Percentiles rank a stretch among this genome's conserved stretches.
Conservation (phyloP, 2,329 filamentous ascomycete species). For the Cladosporium sp. region DNA sequence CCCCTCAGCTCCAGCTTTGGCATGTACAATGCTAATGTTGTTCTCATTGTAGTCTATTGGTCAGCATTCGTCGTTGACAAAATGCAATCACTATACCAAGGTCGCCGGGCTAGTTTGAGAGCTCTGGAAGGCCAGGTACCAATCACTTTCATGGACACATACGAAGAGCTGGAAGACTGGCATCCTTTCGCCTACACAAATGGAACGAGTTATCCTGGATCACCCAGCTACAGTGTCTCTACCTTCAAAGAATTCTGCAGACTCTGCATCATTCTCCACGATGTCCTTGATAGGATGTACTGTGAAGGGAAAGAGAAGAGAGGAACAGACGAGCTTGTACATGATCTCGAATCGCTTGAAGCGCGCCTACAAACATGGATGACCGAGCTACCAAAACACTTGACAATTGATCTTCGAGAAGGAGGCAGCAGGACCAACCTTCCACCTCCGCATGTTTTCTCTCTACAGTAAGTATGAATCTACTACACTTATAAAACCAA, state of each 20-base stretch:
- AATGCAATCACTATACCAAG: constrained; percentile 20
- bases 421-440: not conserved
- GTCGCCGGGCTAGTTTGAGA: constrained; percentile 15
- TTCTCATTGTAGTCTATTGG: constrained; percentile 7
- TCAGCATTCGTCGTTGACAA: constrained; percentile 18
- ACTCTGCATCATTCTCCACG: constrained; percentile 15
- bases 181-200: constrained; percentile 16
- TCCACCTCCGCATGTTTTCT: constrained; percentile 19
- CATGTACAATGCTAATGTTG: not conserved
- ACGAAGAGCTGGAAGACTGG: constrained; percentile 20
- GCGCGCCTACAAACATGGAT: constrained; percentile 3
- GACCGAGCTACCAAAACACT: constrained; percentile 9
- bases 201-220: constrained; percentile 14
- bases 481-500: not conserved
- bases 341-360: constrained; percentile 9
- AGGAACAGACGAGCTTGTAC: constrained; percentile 8
- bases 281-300: constrained; percentile 14
- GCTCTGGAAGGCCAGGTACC: constrained; percentile 13
- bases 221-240: constrained; percentile 19
- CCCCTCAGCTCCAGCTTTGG: too few species aligned
- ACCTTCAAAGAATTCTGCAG: constrained; percentile 19
- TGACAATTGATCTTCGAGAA: constrained; percentile 11
- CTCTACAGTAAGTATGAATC: constrained; percentile 12
- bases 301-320: constrained; percentile 16
- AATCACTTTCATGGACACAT: constrained; percentile 13